phyloP scores from a whole-genome alignment of 306 rosid genomes.

The Prunus mume region DNA sequence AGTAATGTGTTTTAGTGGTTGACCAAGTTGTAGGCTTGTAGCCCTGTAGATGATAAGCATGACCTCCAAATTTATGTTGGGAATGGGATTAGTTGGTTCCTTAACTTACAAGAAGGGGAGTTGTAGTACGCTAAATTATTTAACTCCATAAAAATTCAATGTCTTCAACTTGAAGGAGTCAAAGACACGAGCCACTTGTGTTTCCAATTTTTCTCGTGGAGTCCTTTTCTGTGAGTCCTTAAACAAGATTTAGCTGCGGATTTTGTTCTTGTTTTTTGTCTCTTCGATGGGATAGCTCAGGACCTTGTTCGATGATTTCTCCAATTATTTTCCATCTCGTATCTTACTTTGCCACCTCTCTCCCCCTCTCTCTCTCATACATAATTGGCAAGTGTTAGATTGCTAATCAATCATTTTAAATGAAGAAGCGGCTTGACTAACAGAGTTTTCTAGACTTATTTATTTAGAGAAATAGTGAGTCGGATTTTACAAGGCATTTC shows the following conservation, averaged over 20 bases:
- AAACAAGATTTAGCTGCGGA: conserved; percentile 23
- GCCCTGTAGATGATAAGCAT: not conserved
- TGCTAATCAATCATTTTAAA: not conserved
- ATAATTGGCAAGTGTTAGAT: conserved; percentile 9
- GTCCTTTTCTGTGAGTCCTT: not conserved
- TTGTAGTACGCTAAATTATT: not conserved
- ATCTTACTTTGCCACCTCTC: not conserved
- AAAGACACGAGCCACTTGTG: not conserved
- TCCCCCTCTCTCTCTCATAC: not conserved
- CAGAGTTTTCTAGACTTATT: not conserved
- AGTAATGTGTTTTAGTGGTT: not conserved
- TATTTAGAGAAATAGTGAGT: not conserved
- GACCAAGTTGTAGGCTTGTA: not conserved
- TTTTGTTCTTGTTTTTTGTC: conserved; percentile 23
- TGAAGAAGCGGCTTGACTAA: conserved; percentile 20
- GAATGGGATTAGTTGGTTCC: conserved; percentile 11
- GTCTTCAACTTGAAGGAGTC: conserved; percentile 9
- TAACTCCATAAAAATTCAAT: not conserved
- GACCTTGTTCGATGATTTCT: conserved; percentile 31
- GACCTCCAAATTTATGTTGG: not conserved
- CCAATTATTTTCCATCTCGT: conserved; percentile 16
- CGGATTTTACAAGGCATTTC: conserved; percentile 8
- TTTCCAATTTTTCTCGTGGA: conserved; percentile 8
- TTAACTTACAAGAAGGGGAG: not conserved
- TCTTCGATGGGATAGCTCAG: conserved; percentile 32